Conservation (phyloP, 2,329 filamentous ascomycete species). For the Decorospora gaudefroyi region DNA sequence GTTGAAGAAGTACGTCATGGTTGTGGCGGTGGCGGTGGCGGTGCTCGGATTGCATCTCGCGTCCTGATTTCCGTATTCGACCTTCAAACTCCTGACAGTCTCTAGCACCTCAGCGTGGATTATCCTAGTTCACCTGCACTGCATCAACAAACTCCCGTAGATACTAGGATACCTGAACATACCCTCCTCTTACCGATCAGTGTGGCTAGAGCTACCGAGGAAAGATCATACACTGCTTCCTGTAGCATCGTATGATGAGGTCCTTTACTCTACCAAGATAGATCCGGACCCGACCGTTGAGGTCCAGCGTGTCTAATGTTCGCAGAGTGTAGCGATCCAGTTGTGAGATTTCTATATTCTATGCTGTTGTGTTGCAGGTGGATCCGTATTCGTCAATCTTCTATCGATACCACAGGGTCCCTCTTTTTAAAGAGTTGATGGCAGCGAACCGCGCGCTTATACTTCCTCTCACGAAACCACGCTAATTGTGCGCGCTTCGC, state of each 20-base stretch:
- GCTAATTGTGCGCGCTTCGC: too few species aligned
- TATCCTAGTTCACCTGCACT: too few species aligned
- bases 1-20: slow-evolving; percentile 12
- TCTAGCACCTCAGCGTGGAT: background rate
- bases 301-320: background rate
- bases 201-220: background rate
- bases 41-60: slow-evolving; percentile 2
- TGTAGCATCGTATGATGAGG: background rate
- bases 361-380: slow-evolving; percentile 1
- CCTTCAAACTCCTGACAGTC: background rate
- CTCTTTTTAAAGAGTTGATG: background rate
- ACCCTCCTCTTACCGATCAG: background rate
- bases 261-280: background rate
- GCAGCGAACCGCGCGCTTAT: background rate
- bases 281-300: background rate
- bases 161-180: slow-evolving; percentile 1
- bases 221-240: background rate
- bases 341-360: slow-evolving; percentile 2
- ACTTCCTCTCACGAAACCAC: slow-evolving; percentile 1
- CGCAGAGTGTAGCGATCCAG: background rate
- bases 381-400: background rate
- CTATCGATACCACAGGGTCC: background rate
- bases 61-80: background rate
- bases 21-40: slow-evolving; percentile 19
- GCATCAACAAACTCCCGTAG: background rate